Percentiles rank a stretch among this genome's conserved stretches.
These are phyloP conservation scores for Magnolia officinalis DNA, from an alignment of 164 flowering plant species.

Conservation along the genomic window DNA sequence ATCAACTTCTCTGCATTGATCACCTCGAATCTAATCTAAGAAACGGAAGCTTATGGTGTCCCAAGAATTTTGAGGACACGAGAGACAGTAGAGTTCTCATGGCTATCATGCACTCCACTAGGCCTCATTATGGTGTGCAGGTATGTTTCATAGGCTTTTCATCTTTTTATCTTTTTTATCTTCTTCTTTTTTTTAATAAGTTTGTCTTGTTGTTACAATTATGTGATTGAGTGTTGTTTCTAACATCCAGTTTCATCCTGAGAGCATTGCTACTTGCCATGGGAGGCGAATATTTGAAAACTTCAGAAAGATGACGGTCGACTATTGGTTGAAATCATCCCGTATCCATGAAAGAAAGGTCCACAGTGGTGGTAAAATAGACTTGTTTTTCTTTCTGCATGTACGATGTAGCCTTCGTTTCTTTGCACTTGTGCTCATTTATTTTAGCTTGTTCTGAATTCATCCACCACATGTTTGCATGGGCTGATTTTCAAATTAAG, in stretches of 20 bases:
- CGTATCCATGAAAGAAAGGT: slow-evolving; percentile 29
- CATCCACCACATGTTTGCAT: background rate
- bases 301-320: slow-evolving; percentile 73
- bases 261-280: slow-evolving; percentile 80
- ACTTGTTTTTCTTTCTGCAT: slow-evolving; percentile 4
- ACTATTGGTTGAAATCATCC: slow-evolving; percentile 57
- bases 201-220: background rate
- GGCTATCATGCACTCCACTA: slow-evolving; percentile 83
- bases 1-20: slow-evolving; percentile 8
- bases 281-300: slow-evolving; percentile 82
- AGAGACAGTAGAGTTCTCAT: slow-evolving; percentile 49
- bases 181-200: background rate
- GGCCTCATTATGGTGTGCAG: slow-evolving; percentile 97
- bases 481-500: background rate
- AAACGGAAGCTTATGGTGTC: slow-evolving; percentile 25
- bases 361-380: slow-evolving; percentile 49
- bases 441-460: slow-evolving; percentile 1
- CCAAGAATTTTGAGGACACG: slow-evolving; percentile 18
- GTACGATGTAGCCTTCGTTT: background rate
- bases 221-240: slow-evolving; percentile 15
- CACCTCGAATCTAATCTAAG: slow-evolving; percentile 13
- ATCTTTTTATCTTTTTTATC: background rate
- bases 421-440: background rate
- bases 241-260: slow-evolving; percentile 84
- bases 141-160: slow-evolving; percentile 27